Base-by-base conservation (phyloP, 2,329 filamentous ascomycete genomes). In the Verticillium isaacii region DNA sequence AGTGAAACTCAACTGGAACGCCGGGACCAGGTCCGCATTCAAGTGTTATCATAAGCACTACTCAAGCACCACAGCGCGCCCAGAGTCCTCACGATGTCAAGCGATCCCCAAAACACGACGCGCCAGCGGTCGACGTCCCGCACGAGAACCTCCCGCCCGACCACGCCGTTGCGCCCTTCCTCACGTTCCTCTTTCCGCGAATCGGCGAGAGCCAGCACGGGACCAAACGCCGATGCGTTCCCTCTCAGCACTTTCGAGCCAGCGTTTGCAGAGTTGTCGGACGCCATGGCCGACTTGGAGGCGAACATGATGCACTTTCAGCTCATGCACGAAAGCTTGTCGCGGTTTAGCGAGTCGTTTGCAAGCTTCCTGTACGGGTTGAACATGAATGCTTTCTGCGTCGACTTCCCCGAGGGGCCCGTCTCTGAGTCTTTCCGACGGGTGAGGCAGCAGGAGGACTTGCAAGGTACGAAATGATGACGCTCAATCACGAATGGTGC, bases 301-400 rank as follows among this genome's bases (percentile, higher is more conserved):
- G 92, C 93, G 64, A 98, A 99, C 75, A 93, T 98, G 80, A 92
- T 96, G 89, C 93, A 97, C 73, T 88, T 99, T 67, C 94, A 98
- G 75, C 80, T 97, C 65, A 96, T 99, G 89, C 93, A 99, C 72
- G 94, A 98, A 79, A 96, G 92, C 70, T 77, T 99, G 67, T 87
- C 92, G 29, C 87, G 95, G 32, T 99, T 99, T 76, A 94, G 89
- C 75, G 95, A 99, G 81, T 96, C 91, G 71, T 99, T 99, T 75
- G 93, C 93, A 1, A 92, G 90, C 68, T 98, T 99, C 70, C 78
- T 99, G 56, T 99, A 98, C 70, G 95, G 95, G 2, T 76, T 99
- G 73, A 98, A 98, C 72, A 97, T 99, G 93, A 98, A 97, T 75
- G 95, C 95, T 1, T 99, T 98, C 74, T 98, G 94, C 74, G 93